Base-by-base conservation (phyloP, 352 stramenopile species). In the Globisporangium cederbergense region DNA sequence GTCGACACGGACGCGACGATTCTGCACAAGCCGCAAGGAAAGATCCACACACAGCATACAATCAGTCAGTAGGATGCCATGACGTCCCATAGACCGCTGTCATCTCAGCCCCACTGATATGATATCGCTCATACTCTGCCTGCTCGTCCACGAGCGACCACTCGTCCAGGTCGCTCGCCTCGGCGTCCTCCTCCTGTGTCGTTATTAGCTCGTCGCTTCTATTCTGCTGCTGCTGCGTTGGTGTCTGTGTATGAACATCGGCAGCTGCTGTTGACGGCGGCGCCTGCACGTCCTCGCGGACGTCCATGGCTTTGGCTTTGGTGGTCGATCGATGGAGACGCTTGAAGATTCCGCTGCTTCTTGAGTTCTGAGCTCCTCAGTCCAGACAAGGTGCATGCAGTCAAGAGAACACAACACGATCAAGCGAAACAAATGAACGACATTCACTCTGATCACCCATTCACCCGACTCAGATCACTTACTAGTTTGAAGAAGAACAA, bases 111-210 rank as follows among this genome's bases (percentile, higher is more conserved):
- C 40, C 40, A 16, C 40, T 16, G 40, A 7, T 8, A 36, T 36
- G 32, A 36, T 8, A 36, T 2, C 70, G 2, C 28, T 55, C 75
- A 60, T 73, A 93, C 83, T 91, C 79, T 13, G 81, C 79, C 7
- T 86, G 70, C 36, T 89, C 79, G 54, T 89, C 76, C 62, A 93
- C 84, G 58, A 93, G 61, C 50, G 72, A 77, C 84, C 84, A 93
- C 53, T 90, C 84, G 36, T 89, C 81, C 28, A 82, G 57, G 36
- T 67, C 42, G 38, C 22, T 30, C 20, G 43, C 34, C 52, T 59
- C 52, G n/a, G 4, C 20, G 32, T 66, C 32, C 16, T 8, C 13
- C 13, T 45, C 45, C 28, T 51, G 18, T 63, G 43, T 25, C 22
- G 14, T 18, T 42, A 4, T 14, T 13, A 20, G 20, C 9, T 18